phyloP scores from a whole-genome alignment of 2,329 filamentous ascomycete genomes.

The Penicillium sp. region DNA sequence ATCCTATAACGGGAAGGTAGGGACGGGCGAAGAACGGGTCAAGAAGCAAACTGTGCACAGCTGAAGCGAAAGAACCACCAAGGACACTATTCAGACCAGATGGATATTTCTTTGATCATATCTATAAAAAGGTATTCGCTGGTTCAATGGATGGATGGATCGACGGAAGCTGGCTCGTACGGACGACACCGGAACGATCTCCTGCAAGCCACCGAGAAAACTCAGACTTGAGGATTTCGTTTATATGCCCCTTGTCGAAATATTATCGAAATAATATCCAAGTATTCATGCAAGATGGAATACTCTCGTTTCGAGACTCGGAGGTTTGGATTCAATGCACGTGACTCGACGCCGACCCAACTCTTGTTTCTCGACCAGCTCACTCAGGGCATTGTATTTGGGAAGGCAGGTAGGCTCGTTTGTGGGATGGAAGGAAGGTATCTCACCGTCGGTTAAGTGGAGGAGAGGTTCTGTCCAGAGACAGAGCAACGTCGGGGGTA shows the following conservation, averaged over 20 bases:
- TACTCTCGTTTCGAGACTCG: not conserved
- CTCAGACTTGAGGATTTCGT: not conserved
- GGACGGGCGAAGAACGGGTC: not conserved
- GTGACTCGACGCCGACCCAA: constrained; percentile 3
- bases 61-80: not conserved
- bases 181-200: not conserved
- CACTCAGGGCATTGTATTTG: constrained; percentile 17
- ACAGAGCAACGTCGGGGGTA: constrained; percentile 32
- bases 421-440: not conserved
- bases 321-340: constrained; percentile 5
- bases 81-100: constrained; percentile 2
- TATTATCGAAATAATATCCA: not conserved
- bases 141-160: not conserved
- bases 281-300: not conserved
- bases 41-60: not conserved
- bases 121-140: not conserved
- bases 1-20: not conserved
- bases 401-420: constrained; percentile 17
- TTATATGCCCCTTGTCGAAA: not conserved
- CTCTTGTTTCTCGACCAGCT: constrained; percentile 38
- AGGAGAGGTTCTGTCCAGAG: constrained; percentile 25
- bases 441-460: constrained; percentile 30
- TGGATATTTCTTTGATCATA: not conserved
- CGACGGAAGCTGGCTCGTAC: not conserved
- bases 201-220: not conserved